Evolutionary conservation across 2,329 filamentous ascomycete genomes (phyloP).

Genomic region (Spiromastix sp.): DNA sequence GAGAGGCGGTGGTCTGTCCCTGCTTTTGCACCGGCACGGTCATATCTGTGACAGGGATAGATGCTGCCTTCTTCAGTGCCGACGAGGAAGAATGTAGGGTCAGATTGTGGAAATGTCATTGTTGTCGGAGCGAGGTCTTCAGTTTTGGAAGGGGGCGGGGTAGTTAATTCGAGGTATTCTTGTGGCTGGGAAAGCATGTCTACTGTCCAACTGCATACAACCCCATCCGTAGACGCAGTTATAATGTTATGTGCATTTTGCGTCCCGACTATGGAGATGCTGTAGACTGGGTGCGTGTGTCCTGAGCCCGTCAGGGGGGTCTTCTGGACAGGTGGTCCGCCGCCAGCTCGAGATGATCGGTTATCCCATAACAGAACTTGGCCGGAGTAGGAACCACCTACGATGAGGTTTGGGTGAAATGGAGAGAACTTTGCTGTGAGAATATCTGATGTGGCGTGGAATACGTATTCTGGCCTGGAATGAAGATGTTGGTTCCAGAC

Average conservation of each 20-base stretch:
- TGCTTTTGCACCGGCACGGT: slow-evolving; percentile 92
- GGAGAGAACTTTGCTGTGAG: slow-evolving; percentile 96
- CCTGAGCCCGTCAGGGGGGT: slow-evolving; percentile 90
- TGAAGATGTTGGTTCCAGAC: slow-evolving; percentile 97
- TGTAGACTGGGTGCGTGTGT: slow-evolving; percentile 94
- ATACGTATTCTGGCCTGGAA: slow-evolving; percentile 88
- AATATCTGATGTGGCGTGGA: slow-evolving; percentile 92
- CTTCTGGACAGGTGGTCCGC: slow-evolving; percentile 71
- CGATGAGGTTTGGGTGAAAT: slow-evolving; percentile 90
- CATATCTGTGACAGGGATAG: slow-evolving; percentile 93
- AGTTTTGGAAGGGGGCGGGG: slow-evolving; percentile 75
- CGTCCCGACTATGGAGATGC: slow-evolving; percentile 88
- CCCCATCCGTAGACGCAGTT: slow-evolving; percentile 90
- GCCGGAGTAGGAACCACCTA: slow-evolving; percentile 92
- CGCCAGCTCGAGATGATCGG: slow-evolving; percentile 63
- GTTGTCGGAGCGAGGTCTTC: slow-evolving; percentile 93
- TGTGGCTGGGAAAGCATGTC: slow-evolving; percentile 97
- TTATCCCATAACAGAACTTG: slow-evolving; percentile 98
- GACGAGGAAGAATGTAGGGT: slow-evolving; percentile 94
- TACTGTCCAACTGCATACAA: slow-evolving; percentile 93
- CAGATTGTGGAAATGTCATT: slow-evolving; percentile 86
- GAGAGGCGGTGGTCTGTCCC: slow-evolving; percentile 82
- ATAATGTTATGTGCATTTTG: slow-evolving; percentile 99
- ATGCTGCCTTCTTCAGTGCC: slow-evolving; percentile 95
- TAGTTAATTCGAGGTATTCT: slow-evolving; percentile 79